Evolutionary conservation across 2,329 filamentous ascomycete genomes (phyloP).

Genomic region (Venturia aucupariae): DNA sequence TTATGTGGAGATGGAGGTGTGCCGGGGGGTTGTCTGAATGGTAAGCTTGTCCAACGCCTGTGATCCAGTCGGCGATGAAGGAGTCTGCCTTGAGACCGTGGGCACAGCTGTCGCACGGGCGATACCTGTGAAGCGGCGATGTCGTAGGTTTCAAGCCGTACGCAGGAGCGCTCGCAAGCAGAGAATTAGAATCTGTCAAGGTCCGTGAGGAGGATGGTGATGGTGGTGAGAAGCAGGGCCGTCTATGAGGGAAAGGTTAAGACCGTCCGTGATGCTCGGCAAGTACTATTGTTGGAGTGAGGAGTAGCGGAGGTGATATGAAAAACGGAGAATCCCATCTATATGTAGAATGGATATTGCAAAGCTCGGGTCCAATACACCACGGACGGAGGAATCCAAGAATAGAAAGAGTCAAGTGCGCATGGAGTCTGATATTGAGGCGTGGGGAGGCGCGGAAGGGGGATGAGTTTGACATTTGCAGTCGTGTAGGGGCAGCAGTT

Average conservation of each 20-base stretch:
- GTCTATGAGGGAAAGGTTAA: not conserved
- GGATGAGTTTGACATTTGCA: too few relatives aligned
- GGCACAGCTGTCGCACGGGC: not conserved
- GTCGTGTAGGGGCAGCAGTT: not conserved
- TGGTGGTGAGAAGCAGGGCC: not conserved
- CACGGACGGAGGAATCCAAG: not conserved
- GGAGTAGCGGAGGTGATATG: too few relatives aligned
- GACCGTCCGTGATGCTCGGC: not conserved
- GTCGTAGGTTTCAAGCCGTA: not conserved
- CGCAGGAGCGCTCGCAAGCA: not conserved
- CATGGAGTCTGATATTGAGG: not conserved
- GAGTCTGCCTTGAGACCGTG: too few relatives aligned
- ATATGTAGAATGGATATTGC: not conserved
- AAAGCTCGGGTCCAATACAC: not conserved
- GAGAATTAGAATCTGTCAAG: not conserved
- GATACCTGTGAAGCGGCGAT: not conserved
- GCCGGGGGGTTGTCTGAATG: not conserved
- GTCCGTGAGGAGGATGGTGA: not conserved
- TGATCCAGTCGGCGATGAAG: too few relatives aligned
- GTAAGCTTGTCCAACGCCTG: too few relatives aligned
- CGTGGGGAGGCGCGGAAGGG: too few relatives aligned
- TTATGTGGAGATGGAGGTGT: not conserved
- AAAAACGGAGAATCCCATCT: too few relatives aligned
- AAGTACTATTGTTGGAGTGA: too few relatives aligned
- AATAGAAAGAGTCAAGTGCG: constrained; percentile 8